Evolutionary conservation across 2,329 filamentous ascomycete species (phyloP), one percentile per base, ranked within the genome.

Genomic region (Colletotrichum brevisporum): DNA sequence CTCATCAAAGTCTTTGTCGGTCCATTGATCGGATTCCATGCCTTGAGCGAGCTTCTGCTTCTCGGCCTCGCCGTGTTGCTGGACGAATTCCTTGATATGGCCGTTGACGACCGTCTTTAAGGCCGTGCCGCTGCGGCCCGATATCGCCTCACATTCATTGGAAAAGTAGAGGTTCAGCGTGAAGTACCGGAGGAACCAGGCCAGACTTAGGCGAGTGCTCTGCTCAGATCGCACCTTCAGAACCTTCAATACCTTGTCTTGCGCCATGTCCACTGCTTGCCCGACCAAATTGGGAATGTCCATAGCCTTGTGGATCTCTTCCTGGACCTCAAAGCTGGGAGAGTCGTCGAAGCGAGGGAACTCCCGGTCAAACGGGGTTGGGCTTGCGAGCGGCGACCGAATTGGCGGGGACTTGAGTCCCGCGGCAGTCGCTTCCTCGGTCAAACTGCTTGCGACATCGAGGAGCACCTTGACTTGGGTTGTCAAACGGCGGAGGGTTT

Each of bases 381-480:
- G 87, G 67, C 87, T 89, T 48, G 85, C 81, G 2, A 88, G 79
- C 0, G 87, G 87, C 4, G 87, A 89, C 71, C 82, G 82, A 10
- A 85, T 67, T 1, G 83, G 81, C 1, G 86, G 85, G 8, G 86
- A 87, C 67, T 81, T 83, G 45, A 85, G 67, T 6, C 81, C 83
- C 0, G 77, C 74, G 2, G 73, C 80, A 72, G 68, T 73, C 66
- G 75, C 75, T 48, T 76, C 75, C 24, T 85, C 82, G 15, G 87
- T 85, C 59, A 93, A 86, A 13, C 89, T 91, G 77, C 94, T 97
- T 1, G 95, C 96, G 21, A 97, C 93, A 79, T 99, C 96, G 10
- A 99, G 85, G n/a, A 99, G 82, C 10, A 98, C 91, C 79, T 99
- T 99, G 63, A 96, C 92, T 78, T 98, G 95, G 0, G 94, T 95